These are phyloP conservation scores for Albugo laibachii DNA, from an alignment of 352 stramenopile genomes.

Conservation along the genomic window DNA sequence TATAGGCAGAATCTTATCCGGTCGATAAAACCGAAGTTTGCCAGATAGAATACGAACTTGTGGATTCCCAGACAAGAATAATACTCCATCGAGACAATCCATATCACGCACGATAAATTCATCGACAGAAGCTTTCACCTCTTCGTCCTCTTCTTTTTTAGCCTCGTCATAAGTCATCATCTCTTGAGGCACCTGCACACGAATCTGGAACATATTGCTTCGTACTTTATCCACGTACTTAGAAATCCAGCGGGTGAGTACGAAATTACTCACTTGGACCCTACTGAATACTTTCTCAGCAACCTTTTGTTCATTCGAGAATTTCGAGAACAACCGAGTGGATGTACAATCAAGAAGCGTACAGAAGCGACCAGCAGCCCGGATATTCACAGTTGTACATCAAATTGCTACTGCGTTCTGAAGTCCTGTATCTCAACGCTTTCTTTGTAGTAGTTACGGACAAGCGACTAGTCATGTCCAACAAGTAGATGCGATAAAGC, in stretches of 20 bases:
- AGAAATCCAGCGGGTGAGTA: no score
- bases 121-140: constrained; percentile 10
- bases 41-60: constrained; percentile 55
- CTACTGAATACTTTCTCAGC: no score
- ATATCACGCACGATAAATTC: constrained; percentile 3
- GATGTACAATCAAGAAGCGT: constrained; percentile 14
- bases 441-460: neutral
- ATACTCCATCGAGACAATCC: constrained; percentile 15
- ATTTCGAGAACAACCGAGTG: neutral
- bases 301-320: no score
- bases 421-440: no score
- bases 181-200: constrained; percentile 21
- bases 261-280: no score
- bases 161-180: constrained; percentile 2
- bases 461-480: constrained; percentile 15
- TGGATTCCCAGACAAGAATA: constrained; percentile 58
- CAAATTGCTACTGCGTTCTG: no score
- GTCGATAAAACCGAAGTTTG: constrained; percentile 66
- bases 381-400: no score
- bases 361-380: neutral
- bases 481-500: constrained; percentile 44
- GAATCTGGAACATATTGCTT: constrained; percentile 65
- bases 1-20: constrained; percentile 10
- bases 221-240: neutral
- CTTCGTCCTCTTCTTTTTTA: constrained; percentile 10